Base-by-base conservation (phyloP, 768 basidiomycete genomes). In the Hypholoma fasciculare region DNA sequence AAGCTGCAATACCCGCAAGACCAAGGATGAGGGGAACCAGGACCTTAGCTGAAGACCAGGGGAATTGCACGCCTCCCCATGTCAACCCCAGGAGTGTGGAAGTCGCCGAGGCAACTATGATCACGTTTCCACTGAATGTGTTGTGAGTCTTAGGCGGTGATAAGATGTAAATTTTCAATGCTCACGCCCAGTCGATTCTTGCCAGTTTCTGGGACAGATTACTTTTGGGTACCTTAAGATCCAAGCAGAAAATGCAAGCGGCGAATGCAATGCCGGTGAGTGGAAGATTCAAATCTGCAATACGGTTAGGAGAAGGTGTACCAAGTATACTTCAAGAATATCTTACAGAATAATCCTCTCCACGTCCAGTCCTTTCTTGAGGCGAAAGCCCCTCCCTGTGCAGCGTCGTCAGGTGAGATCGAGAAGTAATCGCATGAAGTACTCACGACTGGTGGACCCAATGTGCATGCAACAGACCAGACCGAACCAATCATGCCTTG, bases 1-100 rank as follows among this genome's bases (percentile, higher is more conserved):
- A 84, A 1, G 47, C 60, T 0, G 54, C 70, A 3, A 85, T 44
- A 0, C 74, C 75, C 2, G 66, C 39, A 9, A 78, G 7, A 0
- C 84, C 84, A 16, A 82, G 23, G 23, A 78, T 64, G 0, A 85
- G 69, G 0, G 83, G 81, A 1, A 72, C 72, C 7, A 85, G 71
- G n/a, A 82, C 74, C 1, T 57, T 60, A 12, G 64, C 67, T 0
- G 75, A 76, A 5, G 54, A 40, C 83, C 84, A 86, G 1, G 76
- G 61, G 55, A 71, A 77, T 0, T 60, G 55, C 30, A 75, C 66
- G 1, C 84, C 83, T 36, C 76, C 83, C 79, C 79, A 83, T 1
- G 79, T 82, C 4, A 85, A 65, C 0, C 63, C 81, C 38, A 82
- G 65, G 20, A 77, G 69, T 16, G 56, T 60, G 1, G 72, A 62